Conservation (phyloP, 768 basidiomycete genomes). For the Leccinum subtestaceum region DNA sequence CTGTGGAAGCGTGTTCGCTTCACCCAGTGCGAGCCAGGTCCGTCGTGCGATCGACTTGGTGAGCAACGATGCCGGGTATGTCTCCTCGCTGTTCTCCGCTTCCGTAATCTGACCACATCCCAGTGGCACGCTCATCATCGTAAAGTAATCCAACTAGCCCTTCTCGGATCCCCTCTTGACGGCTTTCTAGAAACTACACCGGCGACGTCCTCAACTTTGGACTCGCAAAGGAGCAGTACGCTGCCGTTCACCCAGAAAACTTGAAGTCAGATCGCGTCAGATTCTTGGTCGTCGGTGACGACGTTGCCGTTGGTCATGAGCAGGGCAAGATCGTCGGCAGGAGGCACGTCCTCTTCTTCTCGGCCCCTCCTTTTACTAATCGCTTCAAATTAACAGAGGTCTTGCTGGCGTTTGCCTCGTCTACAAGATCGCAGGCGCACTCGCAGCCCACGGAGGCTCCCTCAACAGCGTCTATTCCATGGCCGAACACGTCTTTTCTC, state of each 20-base stretch:
- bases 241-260: conserved; percentile 63
- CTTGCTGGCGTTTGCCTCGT: conserved; percentile 80
- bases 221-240: conserved; percentile 81
- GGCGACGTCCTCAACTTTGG: no score
- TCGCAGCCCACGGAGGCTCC: conserved; percentile 62
- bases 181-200: no score
- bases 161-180: no score
- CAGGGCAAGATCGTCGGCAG: conserved; percentile 89
- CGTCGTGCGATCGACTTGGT: conserved; percentile 75
- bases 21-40: conserved; percentile 85
- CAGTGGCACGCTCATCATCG: no score
- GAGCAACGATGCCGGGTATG: conserved; percentile 68
- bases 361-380: background rate
- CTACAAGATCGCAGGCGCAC: conserved; percentile 88
- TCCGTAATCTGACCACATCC: no score
- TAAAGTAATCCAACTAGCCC: conserved; percentile 4
- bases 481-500: conserved; percentile 64
- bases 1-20: conserved; percentile 87
- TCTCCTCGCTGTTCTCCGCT: background rate
- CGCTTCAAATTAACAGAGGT: conserved; percentile 47
- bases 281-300: no score
- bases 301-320: no score
- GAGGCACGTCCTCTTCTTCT: conserved; percentile 42
- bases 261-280: conserved; percentile 65
- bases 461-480: conserved; percentile 67